Percentiles rank a stretch among this genome's conserved stretches.
These are phyloP conservation scores for Cryptococcus sp. DNA, from an alignment of 1,284 basidiomycete species.

Conservation along the genomic window DNA sequence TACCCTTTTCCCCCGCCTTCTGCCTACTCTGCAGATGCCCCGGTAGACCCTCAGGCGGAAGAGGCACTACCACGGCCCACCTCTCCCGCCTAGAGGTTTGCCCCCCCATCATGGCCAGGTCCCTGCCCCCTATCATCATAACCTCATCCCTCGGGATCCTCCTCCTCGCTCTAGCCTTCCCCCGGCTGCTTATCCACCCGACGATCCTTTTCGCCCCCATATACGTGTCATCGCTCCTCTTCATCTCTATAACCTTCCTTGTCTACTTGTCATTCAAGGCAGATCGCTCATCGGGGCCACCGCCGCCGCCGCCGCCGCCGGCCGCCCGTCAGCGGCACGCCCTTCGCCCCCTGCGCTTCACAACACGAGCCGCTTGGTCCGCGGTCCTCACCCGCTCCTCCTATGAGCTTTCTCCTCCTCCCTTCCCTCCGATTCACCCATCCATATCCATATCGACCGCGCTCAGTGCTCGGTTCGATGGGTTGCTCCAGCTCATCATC, in stretches of 20 bases:
- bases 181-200: constrained; percentile 39
- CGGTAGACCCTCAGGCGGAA: constrained; percentile 6
- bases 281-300: neutral
- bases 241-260: constrained; percentile 56
- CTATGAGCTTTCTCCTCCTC: constrained; percentile 70
- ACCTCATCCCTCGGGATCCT: constrained; percentile 62
- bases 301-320: neutral
- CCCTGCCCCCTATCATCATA: constrained; percentile 11
- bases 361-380: constrained; percentile 87
- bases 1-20: neutral
- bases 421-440: constrained; percentile 47
- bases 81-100: constrained; percentile 7
- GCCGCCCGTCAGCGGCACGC: constrained; percentile 45
- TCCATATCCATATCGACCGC: constrained; percentile 45
- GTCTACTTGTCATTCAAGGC: constrained; percentile 1
- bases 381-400: constrained; percentile 74
- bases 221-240: constrained; percentile 48
- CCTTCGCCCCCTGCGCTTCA: constrained; percentile 71
- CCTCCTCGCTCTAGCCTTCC: constrained; percentile 58
- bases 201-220: constrained; percentile 19
- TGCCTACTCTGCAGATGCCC: neutral
- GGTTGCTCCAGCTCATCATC: constrained; percentile 72
- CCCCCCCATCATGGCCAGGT: neutral
- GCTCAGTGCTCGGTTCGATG: constrained; percentile 66
- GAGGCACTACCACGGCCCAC: neutral